Conservation (phyloP, 164 flowering plant genomes). For the Magnolia sinica region DNA sequence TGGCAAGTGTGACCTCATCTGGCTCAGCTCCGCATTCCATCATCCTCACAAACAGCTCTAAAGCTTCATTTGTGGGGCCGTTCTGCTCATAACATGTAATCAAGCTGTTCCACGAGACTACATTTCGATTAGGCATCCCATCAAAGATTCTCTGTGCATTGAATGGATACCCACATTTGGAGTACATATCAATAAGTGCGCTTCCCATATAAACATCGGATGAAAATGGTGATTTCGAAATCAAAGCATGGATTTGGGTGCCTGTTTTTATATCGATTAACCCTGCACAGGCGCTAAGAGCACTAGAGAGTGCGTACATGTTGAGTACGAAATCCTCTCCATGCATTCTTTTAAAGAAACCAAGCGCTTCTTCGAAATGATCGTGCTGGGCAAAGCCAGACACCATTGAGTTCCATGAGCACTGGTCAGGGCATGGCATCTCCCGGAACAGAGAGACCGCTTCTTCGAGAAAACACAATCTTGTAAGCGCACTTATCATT, state of each 20-base stretch:
- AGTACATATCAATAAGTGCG: constrained; percentile 27
- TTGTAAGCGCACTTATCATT: constrained; percentile 19
- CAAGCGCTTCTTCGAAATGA: constrained; percentile 15
- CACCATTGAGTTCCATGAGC: constrained; percentile 28
- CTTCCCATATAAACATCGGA: constrained; percentile 25
- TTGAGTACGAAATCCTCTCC: constrained; percentile 19
- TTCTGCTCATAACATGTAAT: constrained; percentile 30
- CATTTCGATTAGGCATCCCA: constrained; percentile 19
- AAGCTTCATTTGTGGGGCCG: constrained; percentile 20
- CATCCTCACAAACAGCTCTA: constrained; percentile 16
- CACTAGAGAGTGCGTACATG: constrained; percentile 22
- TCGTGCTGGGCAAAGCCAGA: constrained; percentile 24
- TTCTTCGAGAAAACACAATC: constrained; percentile 18
- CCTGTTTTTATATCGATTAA: constrained; percentile 14
- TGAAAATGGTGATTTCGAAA: constrained; percentile 13
- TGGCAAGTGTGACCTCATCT: constrained; percentile 29
- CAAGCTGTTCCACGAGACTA: constrained; percentile 31
- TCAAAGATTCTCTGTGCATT: constrained; percentile 20
- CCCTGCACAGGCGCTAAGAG: constrained; percentile 25
- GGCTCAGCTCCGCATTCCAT: constrained; percentile 17
- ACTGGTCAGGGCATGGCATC: constrained; percentile 26
- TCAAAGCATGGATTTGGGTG: constrained; percentile 20
- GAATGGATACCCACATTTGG: constrained; percentile 18
- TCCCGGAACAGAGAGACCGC: constrained; percentile 9
- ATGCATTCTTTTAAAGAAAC: constrained; percentile 21